Evolutionary conservation across 2,329 filamentous ascomycete genomes (phyloP), one percentile per base, ranked within the genome.

Genomic region (Pseudogymnoascus sp.): DNA sequence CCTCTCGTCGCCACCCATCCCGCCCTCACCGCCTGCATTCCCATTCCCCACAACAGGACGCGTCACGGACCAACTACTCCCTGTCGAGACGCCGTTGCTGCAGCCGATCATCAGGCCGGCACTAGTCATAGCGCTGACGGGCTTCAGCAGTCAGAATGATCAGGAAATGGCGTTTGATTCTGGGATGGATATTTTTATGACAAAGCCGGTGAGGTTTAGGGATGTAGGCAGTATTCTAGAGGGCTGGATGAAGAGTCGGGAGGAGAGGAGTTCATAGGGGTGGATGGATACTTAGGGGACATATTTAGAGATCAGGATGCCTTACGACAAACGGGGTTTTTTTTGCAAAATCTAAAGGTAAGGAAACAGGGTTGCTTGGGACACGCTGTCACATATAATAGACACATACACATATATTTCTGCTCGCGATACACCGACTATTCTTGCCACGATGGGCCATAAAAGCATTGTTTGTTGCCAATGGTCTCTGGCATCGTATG

Each of bases 131-230:
- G 82, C 81, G 0, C 68, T 84, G 25, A 84, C 81, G 0, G 81
- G 80, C 0, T 71, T 83, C n/a, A 80, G 78, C 2, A 79, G 77
- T 31, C 71, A 75, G 1, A 77, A 79, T 61, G 80, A 79, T 2
- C 75, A 78, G 62, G 73, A 77, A 25, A 77, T 81, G 66, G 81
- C 81, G 0, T 76, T 80, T 61, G 77, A 77, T 0, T 81, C 78
- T 31, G 82, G 82, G 0, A 73, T 84, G 4, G 81, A 85, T 62
- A 65, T 83, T 8, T 84, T 83, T 60, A 68, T 84, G 18, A 82
- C 81, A 12, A 83, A 82, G 69, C 81, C 80, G 0, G 77, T 82
- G 59, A 61, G 65, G 40, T 69, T 70, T 63, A 38, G 59, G 23
- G 66, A 68, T 37, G 65, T 69, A 7, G 66, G 66, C 2, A 67